A percentile compares a stretch with the other conserved stretches of the same genome.
Evolutionary conservation across 768 basidiomycete species (phyloP).

Genomic region (Russula lepida): DNA sequence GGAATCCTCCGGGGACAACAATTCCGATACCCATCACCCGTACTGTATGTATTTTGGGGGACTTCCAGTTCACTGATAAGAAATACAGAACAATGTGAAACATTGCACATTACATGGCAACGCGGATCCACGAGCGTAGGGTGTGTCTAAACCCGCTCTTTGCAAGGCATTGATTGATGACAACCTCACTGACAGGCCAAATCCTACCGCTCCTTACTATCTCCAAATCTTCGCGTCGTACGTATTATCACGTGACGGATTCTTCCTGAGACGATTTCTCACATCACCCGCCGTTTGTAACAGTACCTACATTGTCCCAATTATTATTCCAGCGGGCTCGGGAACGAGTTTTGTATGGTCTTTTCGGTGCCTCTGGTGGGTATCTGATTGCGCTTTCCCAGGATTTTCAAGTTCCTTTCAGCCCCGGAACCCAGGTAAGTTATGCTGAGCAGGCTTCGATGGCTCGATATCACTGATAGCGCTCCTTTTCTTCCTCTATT

Average conservation of each 20-base stretch:
- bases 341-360: conserved; percentile 40
- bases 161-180: not conserved
- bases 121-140: conserved; percentile 24
- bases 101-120: conserved; percentile 27
- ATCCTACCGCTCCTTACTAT: conserved; percentile 47
- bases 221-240: conserved; percentile 57
- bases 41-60: conserved; percentile 1
- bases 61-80: not conserved
- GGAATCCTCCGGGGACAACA: conserved; percentile 24
- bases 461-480: not conserved
- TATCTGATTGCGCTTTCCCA: conserved; percentile 21
- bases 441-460: conserved; percentile 22
- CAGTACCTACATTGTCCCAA: conserved; percentile 44
- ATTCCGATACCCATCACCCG: conserved; percentile 29
- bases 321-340: conserved; percentile 42
- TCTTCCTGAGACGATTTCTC: not conserved
- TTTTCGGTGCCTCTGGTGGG: not conserved
- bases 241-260: conserved; percentile 22
- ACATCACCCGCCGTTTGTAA: not conserved
- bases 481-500: not conserved
- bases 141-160: conserved; percentile 16
- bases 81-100: conserved; percentile 28
- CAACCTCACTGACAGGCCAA: conserved; percentile 37
- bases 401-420: conserved; percentile 54
- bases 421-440: conserved; percentile 49